Evolutionary conservation across 805 yeast species (phyloP).

Genomic region (Starmera quercuum): DNA sequence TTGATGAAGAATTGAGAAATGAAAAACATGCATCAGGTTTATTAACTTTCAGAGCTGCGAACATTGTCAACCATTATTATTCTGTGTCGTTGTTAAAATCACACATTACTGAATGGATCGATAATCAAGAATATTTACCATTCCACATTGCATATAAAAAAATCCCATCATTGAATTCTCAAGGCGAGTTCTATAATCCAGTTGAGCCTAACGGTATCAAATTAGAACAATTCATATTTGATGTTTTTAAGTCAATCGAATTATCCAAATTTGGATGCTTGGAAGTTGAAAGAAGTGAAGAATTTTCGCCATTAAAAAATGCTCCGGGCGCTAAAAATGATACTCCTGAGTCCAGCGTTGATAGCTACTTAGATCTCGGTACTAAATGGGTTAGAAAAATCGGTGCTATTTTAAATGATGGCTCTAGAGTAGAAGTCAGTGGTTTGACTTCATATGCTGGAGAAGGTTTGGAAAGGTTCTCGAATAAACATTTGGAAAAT

Average conservation of each 20-base stretch:
- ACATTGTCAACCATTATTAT: conserved; percentile 95
- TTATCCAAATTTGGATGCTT: conserved; percentile 76
- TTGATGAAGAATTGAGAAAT: conserved; percentile 64
- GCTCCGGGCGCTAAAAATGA: conserved; percentile 78
- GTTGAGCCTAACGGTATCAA: conserved; percentile 81
- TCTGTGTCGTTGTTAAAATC: conserved; percentile 62
- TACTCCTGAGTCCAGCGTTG: conserved; percentile 75
- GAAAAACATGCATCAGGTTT: conserved; percentile 51
- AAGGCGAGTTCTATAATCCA: conserved; percentile 52
- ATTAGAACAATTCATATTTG: conserved; percentile 94
- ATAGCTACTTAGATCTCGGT: conserved; percentile 56
- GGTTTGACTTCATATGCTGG: conserved; percentile 69
- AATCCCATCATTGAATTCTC: conserved; percentile 49
- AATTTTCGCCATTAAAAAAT: conserved; percentile 92
- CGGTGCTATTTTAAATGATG: conserved; percentile 55
- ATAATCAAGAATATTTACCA: conserved; percentile 63
- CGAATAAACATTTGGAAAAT: conserved; percentile 34
- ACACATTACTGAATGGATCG: conserved; percentile 63
- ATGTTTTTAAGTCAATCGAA: conserved; percentile 78
- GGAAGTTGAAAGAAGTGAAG: conserved; percentile 80
- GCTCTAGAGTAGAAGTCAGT: conserved; percentile 64
- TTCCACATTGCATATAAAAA: conserved; percentile 93
- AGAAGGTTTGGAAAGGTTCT: conserved; percentile 54
- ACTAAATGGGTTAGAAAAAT: conserved; percentile 63
- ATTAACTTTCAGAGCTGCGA: conserved; percentile 83